Evolutionary conservation across 345 rosid genomes (phyloP).

Genomic region (Crucihimalaya himalaica): DNA sequence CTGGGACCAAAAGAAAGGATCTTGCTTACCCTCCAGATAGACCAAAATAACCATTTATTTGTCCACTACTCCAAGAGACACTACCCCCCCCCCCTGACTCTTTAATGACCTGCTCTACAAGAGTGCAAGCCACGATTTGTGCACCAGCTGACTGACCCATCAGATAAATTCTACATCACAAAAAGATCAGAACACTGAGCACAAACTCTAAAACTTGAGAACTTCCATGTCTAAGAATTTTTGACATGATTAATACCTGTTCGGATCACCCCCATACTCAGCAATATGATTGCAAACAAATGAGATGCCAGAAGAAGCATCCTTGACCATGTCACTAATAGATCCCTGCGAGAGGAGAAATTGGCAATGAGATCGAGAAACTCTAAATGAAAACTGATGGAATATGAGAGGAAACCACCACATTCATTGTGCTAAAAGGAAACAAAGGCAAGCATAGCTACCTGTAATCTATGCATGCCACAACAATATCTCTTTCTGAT

Average conservation of each 20-base stretch:
- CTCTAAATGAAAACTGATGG: not conserved
- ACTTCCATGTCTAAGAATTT: constrained; percentile 2
- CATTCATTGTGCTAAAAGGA: not conserved
- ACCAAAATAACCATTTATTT: constrained; percentile 85
- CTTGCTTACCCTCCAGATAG: constrained; percentile 85
- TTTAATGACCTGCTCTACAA: constrained; percentile 89
- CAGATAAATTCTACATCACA: constrained; percentile 65
- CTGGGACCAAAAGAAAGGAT: constrained; percentile 10
- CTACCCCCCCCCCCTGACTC: constrained; percentile 75
- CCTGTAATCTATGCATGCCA: constrained; percentile 99
- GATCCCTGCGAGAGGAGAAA: constrained; percentile 65
- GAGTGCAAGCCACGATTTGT: constrained; percentile 88
- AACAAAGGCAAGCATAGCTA: constrained; percentile 15
- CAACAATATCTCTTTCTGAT: constrained; percentile 86
- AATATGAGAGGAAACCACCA: constrained; percentile 2
- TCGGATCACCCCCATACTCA: constrained; percentile 92
- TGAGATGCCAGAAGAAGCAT: constrained; percentile 92
- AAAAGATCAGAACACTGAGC: constrained; percentile 23
- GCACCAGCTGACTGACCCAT: constrained; percentile 99
- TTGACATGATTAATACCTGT: constrained; percentile 51
- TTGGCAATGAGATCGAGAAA: constrained; percentile 20
- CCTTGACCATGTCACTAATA: constrained; percentile 86
- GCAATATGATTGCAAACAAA: constrained; percentile 77
- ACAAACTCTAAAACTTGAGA: not conserved
- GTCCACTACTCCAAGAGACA: constrained; percentile 82